These are phyloP conservation scores for Phytopythium litorale DNA, from an alignment of 352 stramenopile genomes.

Conservation along the genomic window DNA sequence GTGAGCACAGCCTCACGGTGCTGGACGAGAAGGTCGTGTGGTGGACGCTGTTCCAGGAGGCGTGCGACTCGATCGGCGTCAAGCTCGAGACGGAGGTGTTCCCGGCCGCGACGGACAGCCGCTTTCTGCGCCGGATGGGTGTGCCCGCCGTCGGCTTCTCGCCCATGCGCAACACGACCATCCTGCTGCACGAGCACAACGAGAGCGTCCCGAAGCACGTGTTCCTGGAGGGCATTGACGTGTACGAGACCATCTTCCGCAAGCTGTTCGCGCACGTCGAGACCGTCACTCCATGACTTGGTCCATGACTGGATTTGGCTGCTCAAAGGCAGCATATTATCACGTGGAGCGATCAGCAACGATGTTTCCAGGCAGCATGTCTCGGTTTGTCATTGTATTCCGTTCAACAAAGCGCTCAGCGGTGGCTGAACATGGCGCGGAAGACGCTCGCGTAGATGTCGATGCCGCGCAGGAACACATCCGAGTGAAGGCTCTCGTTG, in stretches of 20 bases:
- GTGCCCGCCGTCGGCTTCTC: constrained; percentile 93
- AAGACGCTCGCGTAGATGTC: constrained; percentile 67
- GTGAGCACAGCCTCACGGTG: constrained; percentile 57
- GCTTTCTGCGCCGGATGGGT: constrained; percentile 89
- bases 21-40: constrained; percentile 49
- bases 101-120: constrained; percentile 92
- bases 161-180: constrained; percentile 93
- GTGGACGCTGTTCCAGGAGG: constrained; percentile 57
- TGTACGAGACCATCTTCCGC: constrained; percentile 73
- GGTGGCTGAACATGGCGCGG: constrained; percentile 23
- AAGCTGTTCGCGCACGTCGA: constrained; percentile 35
- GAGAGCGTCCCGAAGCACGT: constrained; percentile 91
- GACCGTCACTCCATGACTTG: too few species aligned
- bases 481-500: constrained; percentile 92
- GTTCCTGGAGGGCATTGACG: constrained; percentile 91
- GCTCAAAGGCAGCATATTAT: too few species aligned
- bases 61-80: constrained; percentile 47
- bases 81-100: constrained; percentile 91
- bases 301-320: too few species aligned
- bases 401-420: neutral
- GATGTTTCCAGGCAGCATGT: neutral
- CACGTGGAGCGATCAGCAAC: too few species aligned
- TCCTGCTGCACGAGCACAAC: constrained; percentile 96
- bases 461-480: constrained; percentile 90
- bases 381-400: neutral